Percentiles rank a stretch among this genome's conserved stretches.
These are phyloP conservation scores for Malassezia nana DNA, from an alignment of 1,284 basidiomycete genomes.

Conservation along the genomic window DNA sequence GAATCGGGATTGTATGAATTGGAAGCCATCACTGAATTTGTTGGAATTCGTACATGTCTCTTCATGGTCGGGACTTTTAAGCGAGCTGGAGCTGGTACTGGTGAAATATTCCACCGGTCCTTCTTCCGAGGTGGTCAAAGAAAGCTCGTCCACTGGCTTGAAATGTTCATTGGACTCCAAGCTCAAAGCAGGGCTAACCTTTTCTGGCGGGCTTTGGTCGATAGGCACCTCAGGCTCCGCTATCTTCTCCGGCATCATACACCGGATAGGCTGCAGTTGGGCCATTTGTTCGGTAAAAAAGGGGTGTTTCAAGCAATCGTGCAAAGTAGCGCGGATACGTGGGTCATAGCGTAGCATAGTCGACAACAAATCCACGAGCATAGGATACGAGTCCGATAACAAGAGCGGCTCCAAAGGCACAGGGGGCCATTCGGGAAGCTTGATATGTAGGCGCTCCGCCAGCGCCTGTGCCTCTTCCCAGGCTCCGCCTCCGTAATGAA, in stretches of 20 bases:
- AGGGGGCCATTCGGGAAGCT: slow-evolving; percentile 68
- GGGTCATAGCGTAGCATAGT: slow-evolving; percentile 90
- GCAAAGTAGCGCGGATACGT: slow-evolving; percentile 68
- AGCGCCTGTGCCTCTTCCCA: slow-evolving; percentile 79
- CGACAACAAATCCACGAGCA: slow-evolving; percentile 79
- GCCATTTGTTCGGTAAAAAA: slow-evolving; percentile 62
- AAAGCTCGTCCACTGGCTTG: not conserved
- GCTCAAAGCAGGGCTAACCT: not conserved
- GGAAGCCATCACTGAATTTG: not conserved
- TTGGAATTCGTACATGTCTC: not conserved
- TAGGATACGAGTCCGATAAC: slow-evolving; percentile 45
- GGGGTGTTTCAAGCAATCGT: slow-evolving; percentile 73
- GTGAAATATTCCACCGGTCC: not conserved
- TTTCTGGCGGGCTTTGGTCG: not conserved
- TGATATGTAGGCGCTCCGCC: slow-evolving; percentile 75
- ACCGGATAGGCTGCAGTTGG: not conserved
- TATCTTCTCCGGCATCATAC: not conserved
- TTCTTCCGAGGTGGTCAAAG: not conserved
- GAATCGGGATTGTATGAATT: not conserved
- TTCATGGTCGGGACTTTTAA: not conserved
- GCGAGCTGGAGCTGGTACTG: not conserved
- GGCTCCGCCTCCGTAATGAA: slow-evolving; percentile 66
- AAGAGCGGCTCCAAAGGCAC: slow-evolving; percentile 11
- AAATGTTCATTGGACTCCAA: not conserved
- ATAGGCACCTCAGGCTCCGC: not conserved